Evolutionary conservation across 306 rosid species (phyloP).

Genomic region (Hippophae rhamnoides): DNA sequence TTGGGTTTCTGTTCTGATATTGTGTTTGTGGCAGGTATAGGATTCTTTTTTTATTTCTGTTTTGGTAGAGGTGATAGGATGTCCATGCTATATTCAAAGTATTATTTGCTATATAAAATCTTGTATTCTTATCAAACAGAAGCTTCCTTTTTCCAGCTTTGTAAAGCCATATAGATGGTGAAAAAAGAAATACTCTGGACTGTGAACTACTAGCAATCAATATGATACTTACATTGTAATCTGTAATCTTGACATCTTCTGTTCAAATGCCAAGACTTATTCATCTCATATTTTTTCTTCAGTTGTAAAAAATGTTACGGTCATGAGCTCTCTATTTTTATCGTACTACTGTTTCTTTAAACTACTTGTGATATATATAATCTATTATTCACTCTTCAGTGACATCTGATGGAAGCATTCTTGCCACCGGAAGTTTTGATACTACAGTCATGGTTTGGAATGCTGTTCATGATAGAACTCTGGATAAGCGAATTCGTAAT

Average conservation of each 20-base stretch:
- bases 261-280: background rate
- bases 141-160: no score
- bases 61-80: no score
- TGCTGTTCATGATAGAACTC: constrained; percentile 56
- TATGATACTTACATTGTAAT: background rate
- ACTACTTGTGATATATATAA: background rate
- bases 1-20: no score
- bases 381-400: constrained; percentile 45
- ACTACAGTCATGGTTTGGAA: constrained; percentile 97
- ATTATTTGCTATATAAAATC: no score
- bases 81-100: no score
- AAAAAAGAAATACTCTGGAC: background rate
- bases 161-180: no score
- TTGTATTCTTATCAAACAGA: no score
- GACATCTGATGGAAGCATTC: constrained; percentile 91
- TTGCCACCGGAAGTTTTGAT: constrained; percentile 96
- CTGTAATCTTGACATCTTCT: background rate
- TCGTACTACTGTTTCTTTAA: constrained; percentile 1
- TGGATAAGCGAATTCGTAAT: constrained; percentile 65
- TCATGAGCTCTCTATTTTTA: background rate
- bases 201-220: background rate
- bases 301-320: background rate
- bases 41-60: no score
- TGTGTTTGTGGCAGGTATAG: no score
- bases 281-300: background rate